phyloP scores from a whole-genome alignment of 208 protist species.

The Crithidia mellificae region DNA sequence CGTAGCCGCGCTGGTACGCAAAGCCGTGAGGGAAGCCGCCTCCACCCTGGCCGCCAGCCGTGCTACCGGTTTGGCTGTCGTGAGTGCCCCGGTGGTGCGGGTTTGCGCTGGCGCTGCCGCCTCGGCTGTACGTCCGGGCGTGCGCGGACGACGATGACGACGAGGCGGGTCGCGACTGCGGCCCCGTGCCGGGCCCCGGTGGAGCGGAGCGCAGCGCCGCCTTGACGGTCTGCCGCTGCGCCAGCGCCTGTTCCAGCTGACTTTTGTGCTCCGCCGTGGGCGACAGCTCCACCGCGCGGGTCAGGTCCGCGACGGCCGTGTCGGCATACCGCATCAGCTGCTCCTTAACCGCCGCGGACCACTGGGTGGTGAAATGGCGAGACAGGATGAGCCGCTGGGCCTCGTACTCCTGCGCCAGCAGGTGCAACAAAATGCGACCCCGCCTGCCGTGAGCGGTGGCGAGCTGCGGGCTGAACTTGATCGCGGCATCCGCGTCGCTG shows the following conservation, averaged over 20 bases:
- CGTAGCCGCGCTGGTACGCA: slow-evolving; percentile 6
- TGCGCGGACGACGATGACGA: not conserved
- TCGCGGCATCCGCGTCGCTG: slow-evolving; percentile 43
- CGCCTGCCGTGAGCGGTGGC: slow-evolving; percentile 62
- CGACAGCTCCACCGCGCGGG: slow-evolving; percentile 37
- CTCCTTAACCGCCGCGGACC: slow-evolving; percentile 26
- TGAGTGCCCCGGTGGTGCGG: no score
- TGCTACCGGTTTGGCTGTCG: no score
- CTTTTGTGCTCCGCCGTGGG: slow-evolving; percentile 41
- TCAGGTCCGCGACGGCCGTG: slow-evolving; percentile 61
- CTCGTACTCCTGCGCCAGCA: slow-evolving; percentile 37
- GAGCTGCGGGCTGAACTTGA: slow-evolving; percentile 54
- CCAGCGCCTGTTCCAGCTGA: slow-evolving; percentile 30
- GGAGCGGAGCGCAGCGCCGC: slow-evolving; percentile 1
- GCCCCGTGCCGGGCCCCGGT: not conserved
- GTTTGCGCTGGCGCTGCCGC: not conserved
- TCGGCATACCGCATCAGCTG: slow-evolving; percentile 45
- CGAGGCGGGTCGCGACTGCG: not conserved
- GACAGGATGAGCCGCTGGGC: slow-evolving; percentile 19
- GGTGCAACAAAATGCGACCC: slow-evolving; percentile 60
- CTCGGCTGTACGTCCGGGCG: no score
- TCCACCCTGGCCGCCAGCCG: no score
- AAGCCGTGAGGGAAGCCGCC: no score
- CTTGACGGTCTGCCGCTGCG: slow-evolving; percentile 30
- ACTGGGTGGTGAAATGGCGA: slow-evolving; percentile 20